A percentile compares a stretch with the other conserved stretches of the same genome.
Evolutionary conservation across 139 green algal genomes (phyloP).

Genomic region (Chlamydomonas sphaeroides): DNA sequence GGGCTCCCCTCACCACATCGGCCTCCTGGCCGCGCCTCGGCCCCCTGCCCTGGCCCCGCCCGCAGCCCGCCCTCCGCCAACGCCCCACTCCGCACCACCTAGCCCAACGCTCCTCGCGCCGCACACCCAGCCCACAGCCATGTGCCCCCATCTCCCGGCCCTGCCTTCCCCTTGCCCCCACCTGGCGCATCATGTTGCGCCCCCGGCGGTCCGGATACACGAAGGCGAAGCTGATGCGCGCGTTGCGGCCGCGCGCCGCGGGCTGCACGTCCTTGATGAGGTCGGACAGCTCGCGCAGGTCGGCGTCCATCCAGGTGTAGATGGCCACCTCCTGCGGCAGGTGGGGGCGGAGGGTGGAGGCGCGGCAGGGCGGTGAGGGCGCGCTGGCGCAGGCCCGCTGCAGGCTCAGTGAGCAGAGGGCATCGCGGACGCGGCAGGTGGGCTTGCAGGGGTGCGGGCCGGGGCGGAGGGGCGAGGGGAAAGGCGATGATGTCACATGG

Average conservation of each 20-base stretch:
- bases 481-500: no score
- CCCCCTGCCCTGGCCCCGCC: no score
- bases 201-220: conserved; percentile 91
- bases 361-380: neutral
- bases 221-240: conserved; percentile 86
- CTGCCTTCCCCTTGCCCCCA: conserved; percentile 46
- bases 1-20: no score
- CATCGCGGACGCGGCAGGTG: no score
- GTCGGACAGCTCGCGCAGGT: conserved; percentile 89
- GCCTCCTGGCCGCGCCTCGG: no score
- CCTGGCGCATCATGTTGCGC: conserved; percentile 87
- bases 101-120: neutral
- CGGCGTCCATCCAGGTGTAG: conserved; percentile 96
- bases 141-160: neutral
- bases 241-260: conserved; percentile 46
- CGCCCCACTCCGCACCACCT: no score
- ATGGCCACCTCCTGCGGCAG: conserved; percentile 74
- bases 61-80: no score
- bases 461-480: neutral
- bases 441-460: neutral
- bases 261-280: conserved; percentile 83
- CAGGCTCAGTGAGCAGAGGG: no score
- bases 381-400: neutral
- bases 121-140: neutral
- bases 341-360: neutral